Evolutionary conservation across 495 filamentous ascomycete species (phyloP).

Genomic region (Talaromyces liani): DNA sequence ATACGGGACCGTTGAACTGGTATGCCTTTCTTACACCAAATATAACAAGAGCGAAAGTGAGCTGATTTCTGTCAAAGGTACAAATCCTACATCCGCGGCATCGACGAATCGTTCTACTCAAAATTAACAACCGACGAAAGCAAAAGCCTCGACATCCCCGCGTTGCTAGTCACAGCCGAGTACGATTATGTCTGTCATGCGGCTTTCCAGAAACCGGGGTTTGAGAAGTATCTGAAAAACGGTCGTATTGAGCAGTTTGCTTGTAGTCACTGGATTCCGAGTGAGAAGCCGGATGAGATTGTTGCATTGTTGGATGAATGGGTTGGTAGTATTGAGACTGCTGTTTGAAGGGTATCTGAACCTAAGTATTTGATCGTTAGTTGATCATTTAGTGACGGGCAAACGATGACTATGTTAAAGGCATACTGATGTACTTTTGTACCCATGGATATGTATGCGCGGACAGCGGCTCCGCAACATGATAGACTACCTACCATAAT

Average conservation of each 20-base stretch:
- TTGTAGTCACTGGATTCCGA: constrained; percentile 4
- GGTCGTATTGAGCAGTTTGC: neutral
- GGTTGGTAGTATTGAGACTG: neutral
- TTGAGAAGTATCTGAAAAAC: neutral
- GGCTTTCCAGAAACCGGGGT: neutral
- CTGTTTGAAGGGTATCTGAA: neutral
- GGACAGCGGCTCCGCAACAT: neutral
- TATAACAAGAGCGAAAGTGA: neutral
- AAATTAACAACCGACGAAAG: neutral
- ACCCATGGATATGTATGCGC: neutral
- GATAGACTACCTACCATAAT: neutral
- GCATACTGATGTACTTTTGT: neutral
- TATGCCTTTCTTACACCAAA: neutral
- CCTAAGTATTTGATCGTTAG: neutral
- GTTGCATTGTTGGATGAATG: neutral
- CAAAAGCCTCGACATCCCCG: constrained; percentile 1
- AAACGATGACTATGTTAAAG: neutral
- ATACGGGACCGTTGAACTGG: constrained; percentile 6
- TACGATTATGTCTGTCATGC: neutral
- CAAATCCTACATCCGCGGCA: constrained; percentile 2
- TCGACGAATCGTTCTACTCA: constrained; percentile 1
- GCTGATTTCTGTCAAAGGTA: neutral
- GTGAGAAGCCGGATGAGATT: neutral
- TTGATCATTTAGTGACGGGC: neutral
- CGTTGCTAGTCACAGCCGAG: neutral